Base-by-base conservation (phyloP, 1,139 yeast species). In the Saccharomyces pastorianus region DNA sequence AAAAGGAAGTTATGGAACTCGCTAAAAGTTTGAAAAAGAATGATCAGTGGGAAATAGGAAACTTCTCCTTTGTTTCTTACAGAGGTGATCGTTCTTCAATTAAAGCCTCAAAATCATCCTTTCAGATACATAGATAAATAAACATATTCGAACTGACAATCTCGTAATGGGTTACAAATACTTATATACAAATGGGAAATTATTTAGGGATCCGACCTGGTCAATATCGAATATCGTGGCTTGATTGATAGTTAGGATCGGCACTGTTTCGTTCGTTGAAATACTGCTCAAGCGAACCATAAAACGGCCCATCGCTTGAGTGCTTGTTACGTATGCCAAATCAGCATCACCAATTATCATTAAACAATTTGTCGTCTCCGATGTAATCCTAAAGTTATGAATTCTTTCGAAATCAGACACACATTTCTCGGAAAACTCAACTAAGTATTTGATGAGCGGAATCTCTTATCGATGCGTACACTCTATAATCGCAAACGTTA, bases 1-100 rank as follows among this genome's bases (percentile, higher is more conserved):
- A 82, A 62, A 73, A 73, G 44, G 83, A 81, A 57, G 78, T 84
- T 52, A 38, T 70, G 20, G 68, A 66, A 52, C 49, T 70, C 8
- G 58, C 64, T 3, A 63, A 41, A 54, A 51, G n/a, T 20, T 20
- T 20, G 23, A 20, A 20, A 20, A 20, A 20, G 23, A 20, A 20
- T 20, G 23, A 20, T 20, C 23, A 2, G 23, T 20, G 23, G 23
- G 23, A 20, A 20, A 20, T 20, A 20, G 23, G 23, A 20, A 20
- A 20, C 23, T 3, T 20, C 23, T 20, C 23, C 23, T 20, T 20
- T 20, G 23, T 20, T 20, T 20, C 23, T 20, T 20, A 20, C 23
- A 20, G 23, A 20, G 23, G 23, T 17, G 17, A 17, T 17, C 17
- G 17, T 17, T 17, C 17, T 20, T 20, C 23, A 20, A 2, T 20